A percentile compares a stretch with the other conserved stretches of the same genome.
Evolutionary conservation across 345 rosid species (phyloP).

Genomic region (Sonneratia alba): DNA sequence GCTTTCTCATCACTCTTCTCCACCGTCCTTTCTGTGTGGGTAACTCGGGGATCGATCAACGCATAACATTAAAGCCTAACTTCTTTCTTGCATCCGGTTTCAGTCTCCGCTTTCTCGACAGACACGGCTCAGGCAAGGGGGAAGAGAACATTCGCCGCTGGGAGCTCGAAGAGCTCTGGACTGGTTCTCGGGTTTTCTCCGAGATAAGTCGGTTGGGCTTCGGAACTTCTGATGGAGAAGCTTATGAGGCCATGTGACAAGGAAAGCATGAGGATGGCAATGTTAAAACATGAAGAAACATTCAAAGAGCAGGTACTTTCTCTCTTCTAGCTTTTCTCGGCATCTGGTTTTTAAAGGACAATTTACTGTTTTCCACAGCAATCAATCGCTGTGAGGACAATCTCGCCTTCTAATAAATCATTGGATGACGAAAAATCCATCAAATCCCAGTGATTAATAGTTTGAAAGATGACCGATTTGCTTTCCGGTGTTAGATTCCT

Average conservation of each 20-base stretch:
- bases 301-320: constrained; percentile 74
- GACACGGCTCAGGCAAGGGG: no score
- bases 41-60: not conserved
- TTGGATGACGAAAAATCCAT: no score
- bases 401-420: no score
- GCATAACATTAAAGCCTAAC: not conserved
- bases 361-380: no score
- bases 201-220: no score
- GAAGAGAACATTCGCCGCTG: not conserved
- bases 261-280: constrained; percentile 85
- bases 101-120: no score
- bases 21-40: not conserved
- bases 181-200: no score
- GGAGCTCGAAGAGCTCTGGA: no score
- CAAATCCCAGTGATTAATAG: no score
- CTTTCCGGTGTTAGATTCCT: not conserved
- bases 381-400: no score
- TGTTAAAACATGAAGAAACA: constrained; percentile 89
- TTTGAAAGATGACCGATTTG: no score
- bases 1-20: not conserved
- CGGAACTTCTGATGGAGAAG: constrained; percentile 49
- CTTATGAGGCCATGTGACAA: constrained; percentile 55
- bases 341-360: not conserved
- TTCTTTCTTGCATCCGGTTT: no score
- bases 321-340: not conserved